These are phyloP conservation scores for Carex pumila DNA, from an alignment of 176 grass and related monocot genomes.

Conservation along the genomic window DNA sequence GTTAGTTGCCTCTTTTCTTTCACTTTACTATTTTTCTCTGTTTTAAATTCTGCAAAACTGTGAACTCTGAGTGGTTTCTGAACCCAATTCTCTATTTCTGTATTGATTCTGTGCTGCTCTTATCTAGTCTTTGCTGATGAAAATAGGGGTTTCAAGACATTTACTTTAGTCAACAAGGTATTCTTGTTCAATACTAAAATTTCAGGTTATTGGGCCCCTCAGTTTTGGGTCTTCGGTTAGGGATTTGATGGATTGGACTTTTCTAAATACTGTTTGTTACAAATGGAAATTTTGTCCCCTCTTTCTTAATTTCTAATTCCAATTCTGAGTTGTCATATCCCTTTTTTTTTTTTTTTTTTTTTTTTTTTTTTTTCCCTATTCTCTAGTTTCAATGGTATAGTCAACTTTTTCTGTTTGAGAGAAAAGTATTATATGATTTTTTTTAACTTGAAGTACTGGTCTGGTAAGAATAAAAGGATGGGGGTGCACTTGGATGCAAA, in stretches of 20 bases:
- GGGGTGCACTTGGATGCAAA: not conserved
- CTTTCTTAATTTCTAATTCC: not conserved
- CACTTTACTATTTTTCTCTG: not conserved
- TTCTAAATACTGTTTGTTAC: not conserved
- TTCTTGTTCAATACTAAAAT: not conserved
- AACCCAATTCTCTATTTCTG: not conserved
- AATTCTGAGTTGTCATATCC: not conserved
- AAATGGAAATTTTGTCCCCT: not conserved
- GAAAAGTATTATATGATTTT: not conserved
- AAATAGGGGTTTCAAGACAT: not conserved
- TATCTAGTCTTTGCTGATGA: not conserved
- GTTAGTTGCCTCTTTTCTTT: not conserved
- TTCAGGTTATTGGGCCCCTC: not conserved
- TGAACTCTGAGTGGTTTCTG: not conserved
- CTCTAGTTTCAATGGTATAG: not conserved
- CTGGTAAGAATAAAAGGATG: not conserved
- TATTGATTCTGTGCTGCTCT: not conserved
- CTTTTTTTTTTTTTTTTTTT: not conserved
- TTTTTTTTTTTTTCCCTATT: not conserved
- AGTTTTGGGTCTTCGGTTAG: not conserved
- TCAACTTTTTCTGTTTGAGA: not conserved
- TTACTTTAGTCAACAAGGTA: not conserved
- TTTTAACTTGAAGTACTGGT: not conserved
- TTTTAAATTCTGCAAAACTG: not conserved
- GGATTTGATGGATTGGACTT: not conserved